Evolutionary conservation across 2,329 filamentous ascomycete species (phyloP).

Genomic region (Aspergillus ruber): DNA sequence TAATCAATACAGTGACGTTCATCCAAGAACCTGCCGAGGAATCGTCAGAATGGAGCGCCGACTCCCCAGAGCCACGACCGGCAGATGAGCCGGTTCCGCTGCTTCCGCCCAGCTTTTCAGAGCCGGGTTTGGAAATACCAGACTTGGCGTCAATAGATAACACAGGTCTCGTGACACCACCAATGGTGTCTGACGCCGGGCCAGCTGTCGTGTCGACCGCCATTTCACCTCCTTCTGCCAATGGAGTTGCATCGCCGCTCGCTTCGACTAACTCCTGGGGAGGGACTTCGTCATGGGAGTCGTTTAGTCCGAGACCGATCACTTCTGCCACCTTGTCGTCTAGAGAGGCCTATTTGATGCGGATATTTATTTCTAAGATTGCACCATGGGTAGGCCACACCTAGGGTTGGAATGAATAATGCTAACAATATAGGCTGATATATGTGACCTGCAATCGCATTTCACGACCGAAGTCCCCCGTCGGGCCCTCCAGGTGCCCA

Average conservation of each 20-base stretch:
- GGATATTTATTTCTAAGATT: constrained; percentile 28
- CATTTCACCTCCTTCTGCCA: constrained; percentile 7
- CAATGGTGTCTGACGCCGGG: constrained; percentile 5
- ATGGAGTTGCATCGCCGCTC: constrained; percentile 7
- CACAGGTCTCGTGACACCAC: neutral
- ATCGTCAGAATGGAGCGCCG: constrained; percentile 4
- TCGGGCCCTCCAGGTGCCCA: constrained; percentile 41
- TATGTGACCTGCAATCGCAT: constrained; percentile 29
- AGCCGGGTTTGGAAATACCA: neutral
- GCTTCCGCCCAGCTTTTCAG: neutral
- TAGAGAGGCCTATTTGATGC: constrained; percentile 29
- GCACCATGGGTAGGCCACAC: constrained; percentile 24
- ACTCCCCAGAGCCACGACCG: neutral
- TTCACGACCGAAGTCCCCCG: constrained; percentile 44
- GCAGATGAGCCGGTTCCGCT: neutral
- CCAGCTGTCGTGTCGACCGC: constrained; percentile 5
- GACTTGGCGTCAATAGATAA: neutral
- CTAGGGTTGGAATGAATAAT: neutral
- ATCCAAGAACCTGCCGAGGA: constrained; percentile 18
- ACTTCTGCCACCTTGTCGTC: constrained; percentile 13
- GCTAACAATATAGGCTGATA: constrained; percentile 22
- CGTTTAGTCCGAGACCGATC: constrained; percentile 7
- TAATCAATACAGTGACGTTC: constrained; percentile 18
- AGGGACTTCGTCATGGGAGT: constrained; percentile 8
- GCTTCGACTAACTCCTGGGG: constrained; percentile 11